These are phyloP conservation scores for Globisporangium heterothallicum DNA, from an alignment of 352 stramenopile genomes.

Conservation along the genomic window DNA sequence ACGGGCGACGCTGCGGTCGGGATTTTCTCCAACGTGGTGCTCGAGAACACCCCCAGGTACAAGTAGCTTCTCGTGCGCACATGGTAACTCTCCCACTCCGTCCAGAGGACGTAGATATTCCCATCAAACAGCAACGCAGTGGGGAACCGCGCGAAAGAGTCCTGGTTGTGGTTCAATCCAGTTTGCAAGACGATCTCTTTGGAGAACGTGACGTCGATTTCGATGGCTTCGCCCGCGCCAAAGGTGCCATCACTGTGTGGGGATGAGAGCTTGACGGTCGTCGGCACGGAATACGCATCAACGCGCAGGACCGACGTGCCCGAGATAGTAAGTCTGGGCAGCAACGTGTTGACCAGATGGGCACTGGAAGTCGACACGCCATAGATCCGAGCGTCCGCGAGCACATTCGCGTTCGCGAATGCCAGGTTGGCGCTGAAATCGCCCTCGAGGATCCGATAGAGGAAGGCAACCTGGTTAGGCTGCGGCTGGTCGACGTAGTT, in stretches of 20 bases:
- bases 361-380: slow-evolving; percentile 41
- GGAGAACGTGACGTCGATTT: slow-evolving; percentile 64
- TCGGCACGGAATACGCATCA: slow-evolving; percentile 49
- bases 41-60: slow-evolving; percentile 50
- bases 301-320: slow-evolving; percentile 29
- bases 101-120: slow-evolving; percentile 67
- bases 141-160: slow-evolving; percentile 41
- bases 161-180: slow-evolving; percentile 54
- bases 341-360: slow-evolving; percentile 15
- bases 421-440: slow-evolving; percentile 52
- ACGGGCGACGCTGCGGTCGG: slow-evolving; percentile 11
- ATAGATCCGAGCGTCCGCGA: slow-evolving; percentile 36
- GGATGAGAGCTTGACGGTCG: slow-evolving; percentile 56
- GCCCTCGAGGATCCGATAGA: slow-evolving; percentile 54
- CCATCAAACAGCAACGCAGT: slow-evolving; percentile 27
- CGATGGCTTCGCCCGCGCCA: slow-evolving; percentile 57
- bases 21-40: slow-evolving; percentile 28
- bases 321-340: slow-evolving; percentile 37
- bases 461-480: slow-evolving; percentile 43
- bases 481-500: slow-evolving; percentile 39
- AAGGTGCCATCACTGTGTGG: slow-evolving; percentile 37
- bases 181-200: slow-evolving; percentile 57
- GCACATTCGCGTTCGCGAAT: slow-evolving; percentile 38
- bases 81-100: slow-evolving; percentile 37
- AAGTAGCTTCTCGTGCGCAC: slow-evolving; percentile 36